These are phyloP conservation scores for Oxytropis ochrocephala DNA, from an alignment of 306 rosid species.

Conservation along the genomic window DNA sequence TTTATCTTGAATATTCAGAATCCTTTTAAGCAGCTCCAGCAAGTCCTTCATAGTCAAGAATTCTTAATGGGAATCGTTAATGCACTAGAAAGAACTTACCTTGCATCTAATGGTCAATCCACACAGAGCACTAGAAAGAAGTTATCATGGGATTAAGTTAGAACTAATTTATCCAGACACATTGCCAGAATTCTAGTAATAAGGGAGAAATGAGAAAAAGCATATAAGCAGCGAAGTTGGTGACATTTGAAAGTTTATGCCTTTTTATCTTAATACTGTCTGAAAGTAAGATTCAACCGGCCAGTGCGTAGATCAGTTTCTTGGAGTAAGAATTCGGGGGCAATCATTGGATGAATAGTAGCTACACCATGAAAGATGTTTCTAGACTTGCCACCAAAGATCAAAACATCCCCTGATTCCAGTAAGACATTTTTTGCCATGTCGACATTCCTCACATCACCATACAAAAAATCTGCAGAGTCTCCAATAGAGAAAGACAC, in stretches of 20 bases:
- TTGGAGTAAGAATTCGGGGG: constrained; percentile 41
- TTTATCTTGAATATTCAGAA: too few relatives aligned
- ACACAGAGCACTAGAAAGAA: not conserved
- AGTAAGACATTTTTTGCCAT: too few relatives aligned
- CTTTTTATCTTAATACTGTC: constrained; percentile 35
- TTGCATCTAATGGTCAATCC: not conserved
- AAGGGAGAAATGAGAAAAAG: constrained; percentile 27
- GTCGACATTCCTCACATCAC: too few relatives aligned
- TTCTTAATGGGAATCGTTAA: too few relatives aligned
- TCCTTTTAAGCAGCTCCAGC: too few relatives aligned
- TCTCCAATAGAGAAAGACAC: too few relatives aligned
- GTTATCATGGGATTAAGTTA: not conserved
- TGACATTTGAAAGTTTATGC: not conserved
- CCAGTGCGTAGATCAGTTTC: constrained; percentile 49
- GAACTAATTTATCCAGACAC: not conserved
- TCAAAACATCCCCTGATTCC: too few relatives aligned
- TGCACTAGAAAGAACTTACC: not conserved
- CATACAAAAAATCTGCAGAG: too few relatives aligned
- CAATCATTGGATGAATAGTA: too few relatives aligned
- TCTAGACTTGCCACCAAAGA: too few relatives aligned
- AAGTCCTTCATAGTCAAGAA: too few relatives aligned
- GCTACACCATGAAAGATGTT: too few relatives aligned
- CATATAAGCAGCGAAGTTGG: not conserved
- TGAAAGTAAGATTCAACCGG: constrained; percentile 76
- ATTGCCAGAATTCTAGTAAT: not conserved